phyloP scores from a whole-genome alignment of 2,329 filamentous ascomycete species.

The Penicillium janthinellum region DNA sequence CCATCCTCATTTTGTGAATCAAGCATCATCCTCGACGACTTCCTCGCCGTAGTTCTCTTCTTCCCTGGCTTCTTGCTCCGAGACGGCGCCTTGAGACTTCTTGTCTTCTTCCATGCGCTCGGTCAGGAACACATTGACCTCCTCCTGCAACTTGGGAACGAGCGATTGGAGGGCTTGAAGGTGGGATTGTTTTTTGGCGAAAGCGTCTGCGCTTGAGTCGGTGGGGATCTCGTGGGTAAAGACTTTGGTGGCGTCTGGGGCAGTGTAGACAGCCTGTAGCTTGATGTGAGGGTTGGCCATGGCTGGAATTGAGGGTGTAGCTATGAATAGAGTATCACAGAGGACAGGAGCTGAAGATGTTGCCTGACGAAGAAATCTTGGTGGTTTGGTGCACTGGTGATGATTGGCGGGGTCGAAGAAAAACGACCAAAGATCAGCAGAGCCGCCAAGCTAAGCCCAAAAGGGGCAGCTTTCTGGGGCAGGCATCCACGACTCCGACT shows the following conservation, averaged over 20 bases:
- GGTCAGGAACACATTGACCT: conserved; percentile 63
- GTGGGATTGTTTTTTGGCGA: conserved; percentile 54
- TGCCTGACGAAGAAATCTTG: conserved; percentile 3
- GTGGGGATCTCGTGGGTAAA: conserved; percentile 37
- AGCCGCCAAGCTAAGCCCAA: conserved; percentile 19
- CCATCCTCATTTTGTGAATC: conserved; percentile 25
- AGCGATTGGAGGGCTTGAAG: conserved; percentile 54
- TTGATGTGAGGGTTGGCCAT: conserved; percentile 12
- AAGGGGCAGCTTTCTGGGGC: conserved; percentile 10
- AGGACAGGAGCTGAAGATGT: not conserved
- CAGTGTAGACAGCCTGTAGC: conserved; percentile 33
- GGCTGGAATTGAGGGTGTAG: not conserved
- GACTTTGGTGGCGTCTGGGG: conserved; percentile 32
- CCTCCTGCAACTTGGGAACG: conserved; percentile 55
- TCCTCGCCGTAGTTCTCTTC: conserved; percentile 81
- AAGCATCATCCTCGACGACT: conserved; percentile 66
- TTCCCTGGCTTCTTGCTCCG: conserved; percentile 46
- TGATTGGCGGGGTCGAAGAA: conserved; percentile 1
- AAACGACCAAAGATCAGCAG: conserved; percentile 10
- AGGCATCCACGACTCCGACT: conserved; percentile 6
- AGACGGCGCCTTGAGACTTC: conserved; percentile 38
- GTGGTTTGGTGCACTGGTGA: not conserved
- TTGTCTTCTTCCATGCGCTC: conserved; percentile 65
- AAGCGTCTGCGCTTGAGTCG: conserved; percentile 21
- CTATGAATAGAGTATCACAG: not conserved